Conservation (phyloP, 2,329 filamentous ascomycete species). For the Penicillium glabrum region DNA sequence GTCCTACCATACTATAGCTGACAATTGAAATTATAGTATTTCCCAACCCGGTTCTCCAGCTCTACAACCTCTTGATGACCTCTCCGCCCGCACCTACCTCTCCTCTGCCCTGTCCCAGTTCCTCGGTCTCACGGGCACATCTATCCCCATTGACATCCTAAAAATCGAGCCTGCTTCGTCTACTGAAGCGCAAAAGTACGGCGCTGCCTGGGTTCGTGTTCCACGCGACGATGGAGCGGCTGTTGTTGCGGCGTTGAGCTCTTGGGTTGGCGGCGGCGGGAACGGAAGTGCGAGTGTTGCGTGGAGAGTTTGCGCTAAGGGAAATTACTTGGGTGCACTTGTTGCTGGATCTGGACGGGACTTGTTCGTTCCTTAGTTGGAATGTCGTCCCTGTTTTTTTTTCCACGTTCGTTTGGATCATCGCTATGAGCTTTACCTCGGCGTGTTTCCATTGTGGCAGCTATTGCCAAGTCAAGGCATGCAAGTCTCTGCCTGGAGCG, state of each 20-base stretch:
- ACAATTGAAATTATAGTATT: conserved; percentile 19
- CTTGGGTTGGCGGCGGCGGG: conserved; percentile 41
- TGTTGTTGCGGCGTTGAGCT: conserved; percentile 46
- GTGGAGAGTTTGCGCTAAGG: conserved; percentile 40
- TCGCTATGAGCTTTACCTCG: neutral
- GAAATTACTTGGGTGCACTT: conserved; percentile 37
- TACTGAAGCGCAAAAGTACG: conserved; percentile 8
- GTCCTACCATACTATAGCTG: neutral
- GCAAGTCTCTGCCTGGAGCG: neutral
- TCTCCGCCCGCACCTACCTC: conserved; percentile 48
- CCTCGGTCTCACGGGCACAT: conserved; percentile 47
- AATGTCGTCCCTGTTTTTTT: neutral
- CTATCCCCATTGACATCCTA: conserved; percentile 50
- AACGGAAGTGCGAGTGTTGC: conserved; percentile 28
- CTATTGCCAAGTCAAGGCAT: neutral
- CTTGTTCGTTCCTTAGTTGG: conserved; percentile 31
- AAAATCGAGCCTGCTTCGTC: conserved; percentile 30
- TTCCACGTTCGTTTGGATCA: neutral
- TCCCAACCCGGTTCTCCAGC: conserved; percentile 26
- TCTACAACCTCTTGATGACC: conserved; percentile 34
- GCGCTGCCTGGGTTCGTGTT: conserved; percentile 44
- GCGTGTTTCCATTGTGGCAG: neutral
- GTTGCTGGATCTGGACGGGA: conserved; percentile 35
- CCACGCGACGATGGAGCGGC: conserved; percentile 45
- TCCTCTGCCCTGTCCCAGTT: conserved; percentile 48